A percentile compares a stretch with the other conserved stretches of the same genome.
Conservation (phyloP, 1,284 basidiomycete species). For the Kalmanozyma brasiliensis region DNA sequence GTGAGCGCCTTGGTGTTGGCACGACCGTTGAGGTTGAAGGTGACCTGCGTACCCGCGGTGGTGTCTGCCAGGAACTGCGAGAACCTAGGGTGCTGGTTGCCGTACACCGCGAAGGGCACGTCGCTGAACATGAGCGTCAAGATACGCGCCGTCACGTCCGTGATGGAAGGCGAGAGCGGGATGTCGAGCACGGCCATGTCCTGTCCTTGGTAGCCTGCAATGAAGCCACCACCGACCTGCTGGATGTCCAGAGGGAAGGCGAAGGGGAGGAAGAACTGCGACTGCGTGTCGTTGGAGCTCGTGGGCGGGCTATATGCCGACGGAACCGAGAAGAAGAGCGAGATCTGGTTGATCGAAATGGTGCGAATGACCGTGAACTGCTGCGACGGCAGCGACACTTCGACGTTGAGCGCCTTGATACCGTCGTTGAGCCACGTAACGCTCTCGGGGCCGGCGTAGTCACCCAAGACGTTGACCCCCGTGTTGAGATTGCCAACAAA, state of each 20-base stretch:
- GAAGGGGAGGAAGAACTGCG: conserved; percentile 78
- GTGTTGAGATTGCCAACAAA: conserved; percentile 79
- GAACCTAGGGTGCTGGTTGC: conserved; percentile 73
- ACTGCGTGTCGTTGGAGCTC: conserved; percentile 74
- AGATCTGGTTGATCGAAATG: conserved; percentile 75
- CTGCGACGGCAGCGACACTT: conserved; percentile 76
- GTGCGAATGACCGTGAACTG: conserved; percentile 77
- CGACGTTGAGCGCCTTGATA: conserved; percentile 76
- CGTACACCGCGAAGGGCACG: conserved; percentile 75
- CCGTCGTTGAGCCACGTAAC: conserved; percentile 80
- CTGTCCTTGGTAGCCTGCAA: conserved; percentile 72
- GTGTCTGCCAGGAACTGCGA: conserved; percentile 77
- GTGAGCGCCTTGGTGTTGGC: conserved; percentile 76
- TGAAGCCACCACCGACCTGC: conserved; percentile 75
- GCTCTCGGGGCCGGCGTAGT: conserved; percentile 75
- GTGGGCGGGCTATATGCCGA: conserved; percentile 73
- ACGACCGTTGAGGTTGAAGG: conserved; percentile 74
- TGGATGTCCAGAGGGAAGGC: conserved; percentile 78
- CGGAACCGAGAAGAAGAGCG: conserved; percentile 74
- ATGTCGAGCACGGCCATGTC: conserved; percentile 76
- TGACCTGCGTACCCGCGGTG: conserved; percentile 72
- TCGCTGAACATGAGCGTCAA: conserved; percentile 75
- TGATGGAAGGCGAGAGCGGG: conserved; percentile 74
- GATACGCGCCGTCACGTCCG: conserved; percentile 75
- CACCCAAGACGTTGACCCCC: conserved; percentile 75